Base-by-base conservation (phyloP, 2,329 filamentous ascomycete species). In the Thielaviopsis musarum region DNA sequence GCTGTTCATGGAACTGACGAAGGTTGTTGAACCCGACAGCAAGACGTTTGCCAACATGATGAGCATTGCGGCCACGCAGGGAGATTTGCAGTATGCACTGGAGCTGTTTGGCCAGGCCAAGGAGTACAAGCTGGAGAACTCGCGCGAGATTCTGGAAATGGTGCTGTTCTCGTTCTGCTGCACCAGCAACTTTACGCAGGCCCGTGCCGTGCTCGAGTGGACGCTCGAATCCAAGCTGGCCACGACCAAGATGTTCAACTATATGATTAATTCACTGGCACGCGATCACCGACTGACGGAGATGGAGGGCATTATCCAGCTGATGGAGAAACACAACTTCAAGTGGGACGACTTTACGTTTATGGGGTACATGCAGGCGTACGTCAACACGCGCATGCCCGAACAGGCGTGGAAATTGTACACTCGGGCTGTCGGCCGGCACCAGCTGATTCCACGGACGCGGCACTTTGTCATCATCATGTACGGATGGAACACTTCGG, bases 21-120 rank as follows among this genome's bases (percentile, higher is more conserved):
- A 62, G 66, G 72, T 62, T 34, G 65, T 81, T 3, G 66, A 69
- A 22, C 84, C 87, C 0, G 80, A 88, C 67, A 66, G 72, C 0
- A 77, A 80, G 65, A 87, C 84, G 0, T 89, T 88, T 65, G 81
- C 79, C 2, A 85, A 84, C 5, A 72, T 95, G 63, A 87, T 95
- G 79, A 77, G 81, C 24, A 75, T 94, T 65, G 81, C 81, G 56
- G 83, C 84, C 17, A 76, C 75, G 15, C 78, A 81, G 64, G 90
- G 91, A 22, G 90, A 96, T 67, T 71, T 91, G 1, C 79, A 84
- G 22, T 79, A 79, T 57, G 82, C 87, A 1, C 73, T 85, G 24
- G 75, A 83, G 22, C 70, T 95, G 17, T 82, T 87, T 64, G 74
- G 77, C 30, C 74, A 80, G 60, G 85, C 87, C 15, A 77, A 81